These are phyloP conservation scores for Mrakia frigida DNA, from an alignment of 768 basidiomycete species.

Conservation along the genomic window DNA sequence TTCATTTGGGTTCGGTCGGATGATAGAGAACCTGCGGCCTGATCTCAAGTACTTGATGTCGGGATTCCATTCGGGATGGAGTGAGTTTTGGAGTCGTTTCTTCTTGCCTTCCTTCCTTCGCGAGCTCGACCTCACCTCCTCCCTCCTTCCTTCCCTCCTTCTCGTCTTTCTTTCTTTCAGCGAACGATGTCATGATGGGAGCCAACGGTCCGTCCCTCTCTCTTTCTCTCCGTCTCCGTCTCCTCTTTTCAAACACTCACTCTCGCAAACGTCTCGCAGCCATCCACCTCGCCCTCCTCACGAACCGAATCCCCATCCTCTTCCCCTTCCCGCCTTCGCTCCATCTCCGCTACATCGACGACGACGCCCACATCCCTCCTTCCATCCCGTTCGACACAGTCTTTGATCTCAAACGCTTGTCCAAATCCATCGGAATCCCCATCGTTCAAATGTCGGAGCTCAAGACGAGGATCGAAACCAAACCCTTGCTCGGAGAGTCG, in stretches of 20 bases:
- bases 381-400: slow-evolving; percentile 33
- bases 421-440: slow-evolving; percentile 28
- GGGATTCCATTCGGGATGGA: slow-evolving; percentile 33
- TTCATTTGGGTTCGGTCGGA: background rate
- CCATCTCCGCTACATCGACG: slow-evolving; percentile 33
- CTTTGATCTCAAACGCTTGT: slow-evolving; percentile 33
- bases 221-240: background rate
- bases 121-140: background rate
- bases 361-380: slow-evolving; percentile 32
- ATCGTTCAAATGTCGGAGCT: slow-evolving; percentile 35
- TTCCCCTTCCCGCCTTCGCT: slow-evolving; percentile 35
- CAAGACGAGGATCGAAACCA: slow-evolving; percentile 32
- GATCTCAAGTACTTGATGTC: slow-evolving; percentile 34
- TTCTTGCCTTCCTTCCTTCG: background rate
- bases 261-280: background rate
- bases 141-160: background rate
- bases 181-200: slow-evolving; percentile 36
- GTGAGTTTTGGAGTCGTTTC: background rate
- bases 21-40: slow-evolving; percentile 29
- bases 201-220: slow-evolving; percentile 28
- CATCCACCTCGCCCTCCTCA: slow-evolving; percentile 33
- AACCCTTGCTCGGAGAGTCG: slow-evolving; percentile 28
- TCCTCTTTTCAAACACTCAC: background rate
- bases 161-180: slow-evolving; percentile 16
- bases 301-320: slow-evolving; percentile 33